These are phyloP conservation scores for Trichophyton verrucosum DNA, from an alignment of 2,329 filamentous ascomycete species.

Conservation along the genomic window DNA sequence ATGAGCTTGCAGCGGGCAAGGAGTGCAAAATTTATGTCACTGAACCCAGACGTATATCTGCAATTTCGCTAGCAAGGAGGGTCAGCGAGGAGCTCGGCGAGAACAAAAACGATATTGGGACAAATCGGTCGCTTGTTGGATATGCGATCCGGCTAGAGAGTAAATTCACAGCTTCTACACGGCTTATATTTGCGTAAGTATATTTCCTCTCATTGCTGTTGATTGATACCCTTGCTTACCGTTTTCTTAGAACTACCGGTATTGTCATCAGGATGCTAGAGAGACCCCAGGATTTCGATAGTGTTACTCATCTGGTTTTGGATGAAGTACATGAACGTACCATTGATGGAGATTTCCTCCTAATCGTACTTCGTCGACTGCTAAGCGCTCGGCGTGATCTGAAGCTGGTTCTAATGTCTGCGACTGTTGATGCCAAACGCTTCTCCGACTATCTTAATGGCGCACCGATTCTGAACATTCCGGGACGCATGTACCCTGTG, in stretches of 20 bases:
- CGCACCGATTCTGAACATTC: slow-evolving; percentile 79
- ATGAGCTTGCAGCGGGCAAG: slow-evolving; percentile 67
- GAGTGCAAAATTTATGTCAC: slow-evolving; percentile 91
- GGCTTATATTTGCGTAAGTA: slow-evolving; percentile 72
- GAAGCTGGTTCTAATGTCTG: slow-evolving; percentile 94
- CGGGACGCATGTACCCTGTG: slow-evolving; percentile 87
- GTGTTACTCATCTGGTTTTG: slow-evolving; percentile 88
- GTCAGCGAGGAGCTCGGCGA: slow-evolving; percentile 95
- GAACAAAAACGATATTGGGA: slow-evolving; percentile 67
- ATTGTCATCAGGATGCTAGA: slow-evolving; percentile 99
- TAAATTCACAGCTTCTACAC: slow-evolving; percentile 67
- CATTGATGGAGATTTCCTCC: slow-evolving; percentile 90
- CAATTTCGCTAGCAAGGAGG: slow-evolving; percentile 80
- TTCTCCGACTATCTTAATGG: slow-evolving; percentile 81
- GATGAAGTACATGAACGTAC: slow-evolving; percentile 95
- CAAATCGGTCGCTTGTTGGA: slow-evolving; percentile 69
- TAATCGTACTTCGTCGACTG: slow-evolving; percentile 80
- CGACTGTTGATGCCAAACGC: slow-evolving; percentile 81
- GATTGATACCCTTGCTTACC: slow-evolving; percentile 9
- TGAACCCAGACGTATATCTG: slow-evolving; percentile 88
- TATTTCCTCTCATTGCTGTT: background rate
- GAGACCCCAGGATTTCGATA: slow-evolving; percentile 68
- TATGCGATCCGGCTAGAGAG: slow-evolving; percentile 91
- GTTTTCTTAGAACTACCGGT: slow-evolving; percentile 44
- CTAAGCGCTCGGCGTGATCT: slow-evolving; percentile 65